Conservation (phyloP, 345 rosid species). For the Eucalyptus tenuipes region DNA sequence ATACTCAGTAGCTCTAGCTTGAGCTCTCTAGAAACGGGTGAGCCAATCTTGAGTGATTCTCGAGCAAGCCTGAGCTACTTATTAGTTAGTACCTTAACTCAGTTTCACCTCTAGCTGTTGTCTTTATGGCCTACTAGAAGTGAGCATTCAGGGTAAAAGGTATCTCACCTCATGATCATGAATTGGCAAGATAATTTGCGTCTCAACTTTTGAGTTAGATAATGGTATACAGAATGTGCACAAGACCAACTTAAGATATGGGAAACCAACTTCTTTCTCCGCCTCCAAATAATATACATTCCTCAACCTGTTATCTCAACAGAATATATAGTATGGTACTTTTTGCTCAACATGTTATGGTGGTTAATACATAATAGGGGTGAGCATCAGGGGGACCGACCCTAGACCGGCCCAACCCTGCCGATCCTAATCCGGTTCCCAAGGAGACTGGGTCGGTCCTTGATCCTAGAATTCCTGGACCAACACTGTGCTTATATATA, state of each 20-base stretch:
- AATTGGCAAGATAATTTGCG: neutral
- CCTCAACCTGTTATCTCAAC: neutral
- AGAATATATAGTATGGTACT: no score
- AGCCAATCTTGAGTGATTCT: neutral
- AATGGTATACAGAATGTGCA: neutral
- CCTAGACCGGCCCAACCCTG: slow-evolving; percentile 18
- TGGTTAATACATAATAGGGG: neutral
- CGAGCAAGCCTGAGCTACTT: neutral
- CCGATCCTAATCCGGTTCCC: slow-evolving; percentile 49
- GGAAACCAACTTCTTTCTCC: neutral
- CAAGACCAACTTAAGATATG: neutral
- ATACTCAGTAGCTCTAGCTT: neutral
- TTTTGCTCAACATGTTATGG: neutral
- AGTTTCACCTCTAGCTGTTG: neutral
- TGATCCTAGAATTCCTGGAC: no score
- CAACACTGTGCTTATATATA: no score
- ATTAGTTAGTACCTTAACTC: neutral
- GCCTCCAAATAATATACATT: neutral
- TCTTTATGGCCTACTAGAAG: neutral
- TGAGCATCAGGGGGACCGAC: no score
- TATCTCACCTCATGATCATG: neutral
- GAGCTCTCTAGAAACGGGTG: neutral
- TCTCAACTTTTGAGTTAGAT: neutral
- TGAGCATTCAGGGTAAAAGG: neutral
- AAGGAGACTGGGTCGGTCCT: neutral